Evolutionary conservation across 2,329 filamentous ascomycete genomes (phyloP).

Genomic region (Macrophomina tecta): DNA sequence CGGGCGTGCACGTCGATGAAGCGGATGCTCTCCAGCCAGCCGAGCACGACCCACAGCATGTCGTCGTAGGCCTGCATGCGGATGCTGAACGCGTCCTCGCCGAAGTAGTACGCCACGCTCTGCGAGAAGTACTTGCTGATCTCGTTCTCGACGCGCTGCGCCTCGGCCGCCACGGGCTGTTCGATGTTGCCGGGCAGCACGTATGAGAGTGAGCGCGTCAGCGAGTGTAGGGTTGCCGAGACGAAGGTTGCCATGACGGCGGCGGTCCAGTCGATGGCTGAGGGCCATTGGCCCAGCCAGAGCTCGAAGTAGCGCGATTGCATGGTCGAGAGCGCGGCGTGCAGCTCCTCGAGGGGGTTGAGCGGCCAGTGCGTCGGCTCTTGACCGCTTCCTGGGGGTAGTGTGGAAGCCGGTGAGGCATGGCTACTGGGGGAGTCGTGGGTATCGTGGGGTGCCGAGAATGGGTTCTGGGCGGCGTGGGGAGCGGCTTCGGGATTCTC

Average conservation of each 20-base stretch:
- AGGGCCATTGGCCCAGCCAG: slow-evolving; percentile 82
- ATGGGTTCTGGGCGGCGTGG: background rate
- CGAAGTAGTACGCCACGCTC: slow-evolving; percentile 79
- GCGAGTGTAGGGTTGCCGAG: slow-evolving; percentile 72
- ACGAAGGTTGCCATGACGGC: slow-evolving; percentile 84
- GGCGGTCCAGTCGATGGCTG: slow-evolving; percentile 90
- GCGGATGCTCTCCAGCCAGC: slow-evolving; percentile 83
- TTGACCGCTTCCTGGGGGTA: background rate
- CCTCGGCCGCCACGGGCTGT: slow-evolving; percentile 37
- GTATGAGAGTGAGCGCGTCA: slow-evolving; percentile 66
- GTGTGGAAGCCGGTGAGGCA: background rate
- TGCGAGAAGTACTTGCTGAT: slow-evolving; percentile 84
- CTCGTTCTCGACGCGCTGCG: slow-evolving; percentile 72
- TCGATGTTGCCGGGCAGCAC: slow-evolving; percentile 43
- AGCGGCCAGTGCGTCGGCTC: slow-evolving; percentile 21
- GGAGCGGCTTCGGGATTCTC: background rate
- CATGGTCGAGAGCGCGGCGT: slow-evolving; percentile 72
- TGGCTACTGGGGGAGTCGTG: background rate
- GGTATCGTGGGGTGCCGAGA: background rate
- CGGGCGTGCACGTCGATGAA: slow-evolving; percentile 75
- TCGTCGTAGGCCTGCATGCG: slow-evolving; percentile 86
- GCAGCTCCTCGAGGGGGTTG: slow-evolving; percentile 43
- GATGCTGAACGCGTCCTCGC: slow-evolving; percentile 78
- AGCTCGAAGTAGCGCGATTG: slow-evolving; percentile 79
- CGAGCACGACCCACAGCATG: slow-evolving; percentile 92